A percentile compares a stretch with the other conserved stretches of the same genome.
These are phyloP conservation scores for Diaporthe batatas DNA, from an alignment of 2,329 filamentous ascomycete genomes.

Conservation along the genomic window DNA sequence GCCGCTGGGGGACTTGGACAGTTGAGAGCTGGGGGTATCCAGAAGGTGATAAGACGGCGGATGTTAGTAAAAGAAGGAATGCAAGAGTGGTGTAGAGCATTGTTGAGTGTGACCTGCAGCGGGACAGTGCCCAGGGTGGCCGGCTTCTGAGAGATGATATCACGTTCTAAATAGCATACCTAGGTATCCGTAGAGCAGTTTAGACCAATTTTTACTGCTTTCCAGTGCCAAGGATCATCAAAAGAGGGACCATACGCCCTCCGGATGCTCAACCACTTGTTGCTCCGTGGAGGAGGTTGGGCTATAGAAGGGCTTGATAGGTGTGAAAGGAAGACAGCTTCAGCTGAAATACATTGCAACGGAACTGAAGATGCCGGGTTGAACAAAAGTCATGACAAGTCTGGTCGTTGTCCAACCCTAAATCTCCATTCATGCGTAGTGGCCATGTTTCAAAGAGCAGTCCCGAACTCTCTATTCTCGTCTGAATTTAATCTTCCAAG, in stretches of 20 bases:
- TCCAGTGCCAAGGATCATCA: too few relatives aligned
- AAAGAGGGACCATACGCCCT: too few relatives aligned
- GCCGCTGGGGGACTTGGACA: neutral
- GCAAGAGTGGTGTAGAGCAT: neutral
- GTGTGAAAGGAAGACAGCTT: neutral
- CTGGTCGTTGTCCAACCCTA: too few relatives aligned
- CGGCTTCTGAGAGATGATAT: neutral
- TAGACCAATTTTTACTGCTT: too few relatives aligned
- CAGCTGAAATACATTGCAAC: neutral
- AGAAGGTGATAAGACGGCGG: neutral
- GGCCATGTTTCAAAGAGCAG: neutral
- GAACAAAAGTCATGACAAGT: neutral
- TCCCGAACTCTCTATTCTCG: neutral
- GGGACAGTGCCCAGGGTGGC: neutral
- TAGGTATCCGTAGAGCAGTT: too few relatives aligned
- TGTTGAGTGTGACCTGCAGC: neutral
- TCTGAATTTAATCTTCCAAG: neutral
- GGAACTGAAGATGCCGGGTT: neutral
- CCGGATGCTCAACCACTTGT: too few relatives aligned
- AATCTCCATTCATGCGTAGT: too few relatives aligned
- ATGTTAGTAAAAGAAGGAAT: neutral
- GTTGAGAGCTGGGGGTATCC: conserved; percentile 2
- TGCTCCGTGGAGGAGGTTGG: too few relatives aligned
- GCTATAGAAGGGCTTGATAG: too few relatives aligned
- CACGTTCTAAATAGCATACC: too few relatives aligned